Conservation (phyloP, 2,329 filamentous ascomycete genomes). For the Diplodia corticola region DNA sequence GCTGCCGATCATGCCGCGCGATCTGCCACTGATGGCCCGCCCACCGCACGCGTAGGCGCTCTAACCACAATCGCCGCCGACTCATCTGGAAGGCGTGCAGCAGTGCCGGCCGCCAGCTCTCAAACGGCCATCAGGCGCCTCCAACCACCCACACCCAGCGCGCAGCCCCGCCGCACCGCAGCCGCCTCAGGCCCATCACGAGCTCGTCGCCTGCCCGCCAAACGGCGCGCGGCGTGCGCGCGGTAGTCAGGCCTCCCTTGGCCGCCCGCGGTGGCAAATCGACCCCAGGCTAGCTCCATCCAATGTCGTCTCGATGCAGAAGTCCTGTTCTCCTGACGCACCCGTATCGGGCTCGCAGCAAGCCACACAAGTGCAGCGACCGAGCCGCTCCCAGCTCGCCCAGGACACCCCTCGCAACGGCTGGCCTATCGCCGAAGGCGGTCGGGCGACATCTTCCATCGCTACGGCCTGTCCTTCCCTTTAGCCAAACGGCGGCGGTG, state of each 20-base stretch:
- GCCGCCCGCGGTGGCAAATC: constrained; percentile 11
- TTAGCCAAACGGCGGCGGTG: constrained; percentile 12
- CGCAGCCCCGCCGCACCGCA: not conserved
- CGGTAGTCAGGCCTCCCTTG: constrained; percentile 4
- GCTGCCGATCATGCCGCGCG: constrained; percentile 17
- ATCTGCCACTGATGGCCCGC: constrained; percentile 19
- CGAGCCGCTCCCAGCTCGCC: constrained; percentile 14
- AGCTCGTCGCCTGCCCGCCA: not conserved
- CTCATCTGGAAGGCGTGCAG: not conserved
- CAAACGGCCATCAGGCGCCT: not conserved
- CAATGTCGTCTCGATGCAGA: constrained; percentile 13
- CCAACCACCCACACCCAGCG: not conserved
- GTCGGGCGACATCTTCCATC: not conserved
- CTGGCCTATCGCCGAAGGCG: constrained; percentile 13
- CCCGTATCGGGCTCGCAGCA: constrained; percentile 14
- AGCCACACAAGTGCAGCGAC: constrained; percentile 8
- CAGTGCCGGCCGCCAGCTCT: not conserved
- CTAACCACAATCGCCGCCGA: not conserved
- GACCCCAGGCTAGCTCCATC: not conserved
- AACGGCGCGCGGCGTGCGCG: not conserved
- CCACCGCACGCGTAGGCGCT: constrained; percentile 16
- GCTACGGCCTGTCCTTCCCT: not conserved
- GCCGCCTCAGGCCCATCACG: not conserved
- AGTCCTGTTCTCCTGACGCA: constrained; percentile 10
- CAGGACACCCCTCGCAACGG: constrained; percentile 17